Conservation (phyloP, 345 rosid species). For the Salix arbutifolia region DNA sequence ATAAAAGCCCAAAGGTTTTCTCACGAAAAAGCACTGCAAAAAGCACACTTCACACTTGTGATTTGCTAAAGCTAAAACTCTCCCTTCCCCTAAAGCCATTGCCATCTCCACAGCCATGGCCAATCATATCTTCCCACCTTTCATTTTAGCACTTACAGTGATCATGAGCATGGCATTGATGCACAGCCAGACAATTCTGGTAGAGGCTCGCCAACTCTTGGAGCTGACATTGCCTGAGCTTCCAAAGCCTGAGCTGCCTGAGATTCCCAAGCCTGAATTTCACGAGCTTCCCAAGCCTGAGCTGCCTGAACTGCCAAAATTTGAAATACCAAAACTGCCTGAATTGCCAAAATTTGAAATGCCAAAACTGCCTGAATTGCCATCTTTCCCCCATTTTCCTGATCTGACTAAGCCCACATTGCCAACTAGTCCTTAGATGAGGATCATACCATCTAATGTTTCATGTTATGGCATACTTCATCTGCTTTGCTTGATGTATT, state of each 20-base stretch:
- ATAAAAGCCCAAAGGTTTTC: not conserved
- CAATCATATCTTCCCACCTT: too few species aligned
- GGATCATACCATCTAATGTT: not conserved
- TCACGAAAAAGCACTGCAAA: not conserved
- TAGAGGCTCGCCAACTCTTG: not conserved
- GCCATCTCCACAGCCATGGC: too few species aligned
- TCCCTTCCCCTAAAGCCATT: not conserved
- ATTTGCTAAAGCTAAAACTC: not conserved
- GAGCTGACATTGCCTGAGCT: not conserved
- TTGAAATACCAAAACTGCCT: not conserved
- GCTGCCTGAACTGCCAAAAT: not conserved
- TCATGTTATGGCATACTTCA: not conserved
- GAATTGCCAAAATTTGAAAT: not conserved
- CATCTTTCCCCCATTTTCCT: conserved; percentile 9
- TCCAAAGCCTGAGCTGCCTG: conserved; percentile 7
- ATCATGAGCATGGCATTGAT: not conserved
- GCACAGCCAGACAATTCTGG: not conserved
- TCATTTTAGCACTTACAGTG: not conserved
- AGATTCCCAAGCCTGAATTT: too few species aligned
- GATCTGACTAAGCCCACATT: too few species aligned
- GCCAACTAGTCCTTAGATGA: conserved; percentile 4
- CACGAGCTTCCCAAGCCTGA: not conserved
- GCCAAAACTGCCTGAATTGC: not conserved
- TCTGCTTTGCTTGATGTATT: not conserved
- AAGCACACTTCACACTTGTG: not conserved